Evolutionary conservation across 306 rosid genomes (phyloP), one percentile per base, ranked within the genome.

Genomic region (Inga oerstediana): DNA sequence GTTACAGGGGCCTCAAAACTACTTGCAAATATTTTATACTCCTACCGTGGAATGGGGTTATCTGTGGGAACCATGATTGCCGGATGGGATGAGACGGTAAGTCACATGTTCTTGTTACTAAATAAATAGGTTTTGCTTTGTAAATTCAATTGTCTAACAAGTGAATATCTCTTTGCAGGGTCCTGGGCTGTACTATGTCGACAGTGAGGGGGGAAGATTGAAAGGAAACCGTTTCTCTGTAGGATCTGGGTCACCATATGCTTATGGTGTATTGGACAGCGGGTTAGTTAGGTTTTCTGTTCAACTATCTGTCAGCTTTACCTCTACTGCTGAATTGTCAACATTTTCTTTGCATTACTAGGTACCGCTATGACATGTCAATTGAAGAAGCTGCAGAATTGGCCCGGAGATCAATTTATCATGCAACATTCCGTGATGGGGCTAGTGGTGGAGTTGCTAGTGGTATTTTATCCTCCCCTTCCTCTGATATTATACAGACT

Each of bases 11-110:
- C 99, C 17, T 94, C 99, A 24, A 92, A 94, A 90, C 88, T 96
- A 35, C 88, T 96, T 83, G 98, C 98, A 37, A 92, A 96, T 84
- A 96, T 96, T 86, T 84, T 94, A 37, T 94, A 92, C 93, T 96
- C 97, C 62, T 96, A 94, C 75, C 94, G 93, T 43, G 97, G 97
- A 76, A 92, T 94, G 99, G 99, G 97, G 54, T 87, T 96, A 48
- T 94, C 98, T 71, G 97, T 94, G 56, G 99, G 97, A 64, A 94
- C 98, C 86, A 94, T 96, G 98, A 94, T 94, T 30, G 99, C 98
- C 56, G 99, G 99, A 83, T 96, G 99, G 99, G 98, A 94, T 79
- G 99, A 92, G 79, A 94, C 94, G 88, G 99, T 96, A 96, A 86
- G 44, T 72, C 35, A 51, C 62, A 3, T 7, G 20, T 78, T 65